Evolutionary conservation across 495 filamentous ascomycete genomes (phyloP).

Genomic region (Mytilinidion resinicola): DNA sequence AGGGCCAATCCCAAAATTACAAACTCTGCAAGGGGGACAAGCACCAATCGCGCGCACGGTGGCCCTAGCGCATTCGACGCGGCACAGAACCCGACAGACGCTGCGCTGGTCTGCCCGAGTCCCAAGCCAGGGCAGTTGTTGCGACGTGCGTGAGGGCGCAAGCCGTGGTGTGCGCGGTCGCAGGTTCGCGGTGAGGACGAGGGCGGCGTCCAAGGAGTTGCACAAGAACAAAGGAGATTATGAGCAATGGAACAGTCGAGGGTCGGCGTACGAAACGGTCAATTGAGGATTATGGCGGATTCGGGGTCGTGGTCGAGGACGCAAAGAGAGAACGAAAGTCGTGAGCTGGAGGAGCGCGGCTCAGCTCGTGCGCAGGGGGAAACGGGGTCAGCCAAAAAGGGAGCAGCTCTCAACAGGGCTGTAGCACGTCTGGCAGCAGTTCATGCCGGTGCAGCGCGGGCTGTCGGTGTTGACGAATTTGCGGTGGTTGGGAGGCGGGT

Average conservation of each 20-base stretch:
- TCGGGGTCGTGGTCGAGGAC: background rate
- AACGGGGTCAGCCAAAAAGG: background rate
- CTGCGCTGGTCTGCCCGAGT: background rate
- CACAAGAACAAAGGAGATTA: slow-evolving; percentile 1
- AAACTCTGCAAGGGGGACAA: slow-evolving; percentile 12
- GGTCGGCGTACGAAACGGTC: background rate
- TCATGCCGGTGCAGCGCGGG: no score
- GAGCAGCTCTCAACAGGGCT: no score
- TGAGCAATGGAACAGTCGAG: background rate
- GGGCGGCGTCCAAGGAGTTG: background rate
- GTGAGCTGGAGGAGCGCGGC: background rate
- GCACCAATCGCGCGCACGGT: background rate
- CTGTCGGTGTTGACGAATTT: no score
- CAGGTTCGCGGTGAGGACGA: background rate
- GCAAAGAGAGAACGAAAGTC: background rate
- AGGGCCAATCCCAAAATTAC: slow-evolving; percentile 4
- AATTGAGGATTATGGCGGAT: background rate
- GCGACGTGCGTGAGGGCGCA: background rate
- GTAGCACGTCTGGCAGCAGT: no score
- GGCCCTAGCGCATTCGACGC: background rate
- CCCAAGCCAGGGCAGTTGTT: background rate
- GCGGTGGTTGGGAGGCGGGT: no score
- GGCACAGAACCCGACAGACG: background rate
- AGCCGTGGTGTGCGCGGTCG: background rate
- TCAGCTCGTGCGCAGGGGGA: background rate